Evolutionary conservation across 331 rosid genomes (phyloP).

Genomic region (Spiraea crenata): DNA sequence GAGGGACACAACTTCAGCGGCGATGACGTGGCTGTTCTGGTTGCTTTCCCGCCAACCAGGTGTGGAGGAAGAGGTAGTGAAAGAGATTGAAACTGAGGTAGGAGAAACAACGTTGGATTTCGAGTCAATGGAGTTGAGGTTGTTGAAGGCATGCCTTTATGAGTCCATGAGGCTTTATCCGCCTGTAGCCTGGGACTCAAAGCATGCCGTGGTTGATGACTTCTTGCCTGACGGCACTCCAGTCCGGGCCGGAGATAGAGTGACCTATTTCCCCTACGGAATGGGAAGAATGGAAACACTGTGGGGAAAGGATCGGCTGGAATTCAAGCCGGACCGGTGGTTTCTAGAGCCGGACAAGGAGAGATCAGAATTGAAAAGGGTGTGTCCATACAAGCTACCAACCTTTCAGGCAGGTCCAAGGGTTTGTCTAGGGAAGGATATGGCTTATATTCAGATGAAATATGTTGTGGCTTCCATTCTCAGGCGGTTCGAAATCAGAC

Average conservation of each 20-base stretch:
- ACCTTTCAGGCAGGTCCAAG: slow-evolving; percentile 93
- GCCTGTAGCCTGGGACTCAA: slow-evolving; percentile 92
- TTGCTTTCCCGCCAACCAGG: slow-evolving; percentile 46
- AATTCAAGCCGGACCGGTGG: slow-evolving; percentile 85
- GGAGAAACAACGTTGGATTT: slow-evolving; percentile 23
- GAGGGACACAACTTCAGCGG: slow-evolving; percentile 85
- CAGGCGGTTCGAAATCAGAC: slow-evolving; percentile 42
- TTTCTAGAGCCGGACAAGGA: slow-evolving; percentile 38
- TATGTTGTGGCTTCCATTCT: slow-evolving; percentile 69
- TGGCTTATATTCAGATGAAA: slow-evolving; percentile 87
- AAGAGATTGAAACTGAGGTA: slow-evolving; percentile 33
- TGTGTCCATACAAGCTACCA: slow-evolving; percentile 64
- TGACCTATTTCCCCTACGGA: slow-evolving; percentile 87
- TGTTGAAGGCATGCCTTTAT: slow-evolving; percentile 67
- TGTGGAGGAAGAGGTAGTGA: slow-evolving; percentile 38
- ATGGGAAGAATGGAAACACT: slow-evolving; percentile 88
- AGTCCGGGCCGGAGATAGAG: slow-evolving; percentile 67
- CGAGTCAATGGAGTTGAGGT: slow-evolving; percentile 46
- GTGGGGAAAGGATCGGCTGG: slow-evolving; percentile 78
- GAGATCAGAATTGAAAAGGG: slow-evolving; percentile 34
- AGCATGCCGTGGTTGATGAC: slow-evolving; percentile 65
- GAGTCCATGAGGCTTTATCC: slow-evolving; percentile 91
- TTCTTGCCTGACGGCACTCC: slow-evolving; percentile 64
- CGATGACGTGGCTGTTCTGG: slow-evolving; percentile 95
- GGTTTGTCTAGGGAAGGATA: slow-evolving; percentile 83